A percentile compares a stretch with the other conserved stretches of the same genome.
phyloP scores from a whole-genome alignment of 352 stramenopile genomes.

The Globisporangium middletonii region DNA sequence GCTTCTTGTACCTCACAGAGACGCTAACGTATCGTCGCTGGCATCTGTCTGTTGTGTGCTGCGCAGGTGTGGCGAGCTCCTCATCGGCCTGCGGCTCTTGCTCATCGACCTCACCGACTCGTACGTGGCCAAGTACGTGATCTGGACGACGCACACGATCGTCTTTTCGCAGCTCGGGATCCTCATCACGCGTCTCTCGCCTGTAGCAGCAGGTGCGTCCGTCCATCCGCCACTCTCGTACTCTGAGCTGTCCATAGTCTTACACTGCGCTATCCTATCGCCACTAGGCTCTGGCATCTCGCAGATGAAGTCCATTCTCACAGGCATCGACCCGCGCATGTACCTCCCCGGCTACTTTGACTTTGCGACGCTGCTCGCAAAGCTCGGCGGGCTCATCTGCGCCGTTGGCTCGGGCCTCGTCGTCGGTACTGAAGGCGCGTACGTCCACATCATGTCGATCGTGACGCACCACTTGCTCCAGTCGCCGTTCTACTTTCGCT shows the following conservation, averaged over 20 bases:
- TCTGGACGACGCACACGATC: conserved; percentile 69
- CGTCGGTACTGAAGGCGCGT: conserved; percentile 97
- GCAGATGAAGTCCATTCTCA: conserved; percentile 88
- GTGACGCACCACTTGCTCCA: conserved; percentile 89
- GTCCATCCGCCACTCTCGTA: background rate
- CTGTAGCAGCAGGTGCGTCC: conserved; percentile 41
- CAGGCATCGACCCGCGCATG: conserved; percentile 73
- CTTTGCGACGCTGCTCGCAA: conserved; percentile 77
- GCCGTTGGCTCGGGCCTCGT: conserved; percentile 91
- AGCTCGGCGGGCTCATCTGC: conserved; percentile 92
- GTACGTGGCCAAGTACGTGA: conserved; percentile 30
- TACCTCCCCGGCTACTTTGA: conserved; percentile 84
- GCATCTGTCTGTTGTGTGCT: background rate
- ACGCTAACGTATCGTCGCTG: background rate
- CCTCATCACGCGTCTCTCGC: conserved; percentile 66
- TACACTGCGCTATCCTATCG: background rate
- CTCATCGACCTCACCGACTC: conserved; percentile 32
- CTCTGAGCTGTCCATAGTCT: background rate
- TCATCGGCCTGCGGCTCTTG: conserved; percentile 33
- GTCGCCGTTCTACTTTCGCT: conserved; percentile 56
- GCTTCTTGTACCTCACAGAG: background rate
- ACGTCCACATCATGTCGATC: conserved; percentile 96
- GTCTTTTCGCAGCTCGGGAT: conserved; percentile 59
- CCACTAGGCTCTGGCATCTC: conserved; percentile 63
- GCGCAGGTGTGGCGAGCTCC: conserved; percentile 28